A percentile compares a stretch with the other conserved stretches of the same genome.
Evolutionary conservation across 805 yeast genomes (phyloP).

Genomic region (Saccharomycopsis amapae): DNA sequence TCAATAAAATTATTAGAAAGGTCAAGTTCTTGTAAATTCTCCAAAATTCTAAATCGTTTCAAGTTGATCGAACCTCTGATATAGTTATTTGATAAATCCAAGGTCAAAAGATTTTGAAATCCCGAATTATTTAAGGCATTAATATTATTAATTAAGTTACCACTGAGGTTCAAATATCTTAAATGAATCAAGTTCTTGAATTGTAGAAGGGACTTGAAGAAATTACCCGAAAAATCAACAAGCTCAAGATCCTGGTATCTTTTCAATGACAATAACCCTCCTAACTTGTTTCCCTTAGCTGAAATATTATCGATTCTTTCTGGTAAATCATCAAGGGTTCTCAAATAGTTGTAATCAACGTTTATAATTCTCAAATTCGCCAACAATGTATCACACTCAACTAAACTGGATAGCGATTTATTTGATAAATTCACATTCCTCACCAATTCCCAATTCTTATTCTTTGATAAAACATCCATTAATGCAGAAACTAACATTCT

Average conservation of each 20-base stretch:
- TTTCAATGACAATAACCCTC: constrained; percentile 26
- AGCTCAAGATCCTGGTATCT: constrained; percentile 28
- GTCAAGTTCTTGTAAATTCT: constrained; percentile 25
- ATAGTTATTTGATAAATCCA: constrained; percentile 23
- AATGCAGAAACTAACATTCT: constrained; percentile 36
- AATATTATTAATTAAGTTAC: constrained; percentile 26
- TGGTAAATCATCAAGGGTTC: constrained; percentile 36
- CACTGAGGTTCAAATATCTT: constrained; percentile 27
- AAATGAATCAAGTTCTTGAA: constrained; percentile 33
- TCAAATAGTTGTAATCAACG: constrained; percentile 34
- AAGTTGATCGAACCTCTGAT: constrained; percentile 29
- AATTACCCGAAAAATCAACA: constrained; percentile 31
- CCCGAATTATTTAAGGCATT: constrained; percentile 25
- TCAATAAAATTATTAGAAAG: constrained; percentile 31
- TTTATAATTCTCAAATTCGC: constrained; percentile 35
- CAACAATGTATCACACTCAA: constrained; percentile 34
- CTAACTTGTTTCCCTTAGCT: constrained; percentile 30
- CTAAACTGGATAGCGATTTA: constrained; percentile 31
- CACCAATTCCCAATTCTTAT: constrained; percentile 36
- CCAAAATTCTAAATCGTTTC: constrained; percentile 26
- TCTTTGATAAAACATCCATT: constrained; percentile 32
- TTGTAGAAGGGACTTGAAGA: constrained; percentile 28
- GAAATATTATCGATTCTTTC: constrained; percentile 29
- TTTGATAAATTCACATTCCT: constrained; percentile 30
- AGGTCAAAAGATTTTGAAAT: constrained; percentile 28